Evolutionary conservation across 1,284 basidiomycete genomes (phyloP).

Genomic region (Peniophora sp.): DNA sequence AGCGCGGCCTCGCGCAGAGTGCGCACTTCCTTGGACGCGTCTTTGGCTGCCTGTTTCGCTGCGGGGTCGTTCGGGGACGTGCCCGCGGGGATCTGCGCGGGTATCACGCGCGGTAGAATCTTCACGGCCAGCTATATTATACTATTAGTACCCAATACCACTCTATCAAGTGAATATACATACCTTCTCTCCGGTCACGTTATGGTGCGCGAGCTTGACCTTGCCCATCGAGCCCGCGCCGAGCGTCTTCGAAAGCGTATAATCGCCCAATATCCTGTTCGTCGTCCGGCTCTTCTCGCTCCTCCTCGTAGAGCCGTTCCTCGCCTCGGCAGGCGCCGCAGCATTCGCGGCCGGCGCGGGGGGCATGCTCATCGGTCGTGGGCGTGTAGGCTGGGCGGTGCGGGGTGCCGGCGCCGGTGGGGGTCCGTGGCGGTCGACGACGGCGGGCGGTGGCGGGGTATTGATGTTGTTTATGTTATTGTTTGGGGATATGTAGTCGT

Average conservation of each 20-base stretch:
- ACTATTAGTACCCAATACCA: slow-evolving; percentile 2
- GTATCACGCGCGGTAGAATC: slow-evolving; percentile 84
- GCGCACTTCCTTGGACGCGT: slow-evolving; percentile 93
- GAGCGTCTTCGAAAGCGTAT: slow-evolving; percentile 93
- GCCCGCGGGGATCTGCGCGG: slow-evolving; percentile 36
- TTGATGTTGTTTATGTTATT: neutral
- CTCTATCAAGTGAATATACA: slow-evolving; percentile 15
- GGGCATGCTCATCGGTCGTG: slow-evolving; percentile 63
- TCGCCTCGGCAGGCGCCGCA: slow-evolving; percentile 15
- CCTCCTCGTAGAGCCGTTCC: slow-evolving; percentile 13
- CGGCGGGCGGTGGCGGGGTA: slow-evolving; percentile 15
- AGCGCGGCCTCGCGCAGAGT: slow-evolving; percentile 93
- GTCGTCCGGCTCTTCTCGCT: slow-evolving; percentile 28
- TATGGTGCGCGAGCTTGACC: slow-evolving; percentile 93
- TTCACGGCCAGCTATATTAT: slow-evolving; percentile 86
- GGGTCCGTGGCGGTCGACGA: slow-evolving; percentile 10
- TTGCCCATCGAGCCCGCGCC: slow-evolving; percentile 99
- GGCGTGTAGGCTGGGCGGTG: slow-evolving; percentile 23
- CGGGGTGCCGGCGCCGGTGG: slow-evolving; percentile 10
- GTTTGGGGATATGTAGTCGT: neutral
- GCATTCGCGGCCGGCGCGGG: slow-evolving; percentile 36
- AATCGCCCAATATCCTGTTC: slow-evolving; percentile 81
- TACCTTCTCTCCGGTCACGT: slow-evolving; percentile 88
- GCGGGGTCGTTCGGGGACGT: slow-evolving; percentile 47
- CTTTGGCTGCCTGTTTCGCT: slow-evolving; percentile 81